Evolutionary conservation across 805 yeast genomes (phyloP).

Genomic region (Nakazawaea pomicola): DNA sequence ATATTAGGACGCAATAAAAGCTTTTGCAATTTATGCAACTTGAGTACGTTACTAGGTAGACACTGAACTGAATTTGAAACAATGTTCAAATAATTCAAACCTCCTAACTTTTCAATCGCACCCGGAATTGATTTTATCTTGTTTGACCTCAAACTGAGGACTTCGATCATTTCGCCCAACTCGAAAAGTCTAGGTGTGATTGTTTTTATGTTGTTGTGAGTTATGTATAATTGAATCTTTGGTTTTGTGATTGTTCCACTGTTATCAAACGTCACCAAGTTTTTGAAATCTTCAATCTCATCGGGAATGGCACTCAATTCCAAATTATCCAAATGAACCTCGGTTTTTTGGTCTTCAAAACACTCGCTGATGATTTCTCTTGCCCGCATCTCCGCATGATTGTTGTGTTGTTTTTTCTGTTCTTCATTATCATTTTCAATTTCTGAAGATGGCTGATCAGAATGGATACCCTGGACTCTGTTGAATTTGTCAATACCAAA

Average conservation of each 20-base stretch:
- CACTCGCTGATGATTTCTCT: conserved; percentile 36
- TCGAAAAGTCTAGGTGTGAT: conserved; percentile 48
- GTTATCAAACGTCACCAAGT: conserved; percentile 43
- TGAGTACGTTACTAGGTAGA: conserved; percentile 50
- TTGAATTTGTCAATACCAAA: conserved; percentile 49
- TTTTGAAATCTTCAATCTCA: conserved; percentile 51
- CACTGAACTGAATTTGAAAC: conserved; percentile 45
- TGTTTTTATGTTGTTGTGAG: conserved; percentile 42
- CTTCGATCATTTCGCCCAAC: conserved; percentile 39
- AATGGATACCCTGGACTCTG: conserved; percentile 27
- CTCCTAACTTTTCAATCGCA: conserved; percentile 33
- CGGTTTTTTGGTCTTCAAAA: conserved; percentile 42
- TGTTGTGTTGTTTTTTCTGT: background rate
- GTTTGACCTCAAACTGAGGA: conserved; percentile 48
- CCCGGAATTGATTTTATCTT: conserved; percentile 43
- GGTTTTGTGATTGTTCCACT: conserved; percentile 29
- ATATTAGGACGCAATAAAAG: conserved; percentile 57
- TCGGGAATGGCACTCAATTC: conserved; percentile 47
- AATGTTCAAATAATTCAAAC: conserved; percentile 46
- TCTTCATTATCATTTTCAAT: conserved; percentile 20
- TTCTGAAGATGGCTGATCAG: conserved; percentile 24
- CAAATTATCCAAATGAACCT: conserved; percentile 43
- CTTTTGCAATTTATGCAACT: conserved; percentile 34
- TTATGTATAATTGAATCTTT: conserved; percentile 41
- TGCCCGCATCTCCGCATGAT: conserved; percentile 22